A percentile compares a stretch with the other conserved stretches of the same genome.
phyloP scores from a whole-genome alignment of 179 eudicot species.

The Silene noctiflora region DNA sequence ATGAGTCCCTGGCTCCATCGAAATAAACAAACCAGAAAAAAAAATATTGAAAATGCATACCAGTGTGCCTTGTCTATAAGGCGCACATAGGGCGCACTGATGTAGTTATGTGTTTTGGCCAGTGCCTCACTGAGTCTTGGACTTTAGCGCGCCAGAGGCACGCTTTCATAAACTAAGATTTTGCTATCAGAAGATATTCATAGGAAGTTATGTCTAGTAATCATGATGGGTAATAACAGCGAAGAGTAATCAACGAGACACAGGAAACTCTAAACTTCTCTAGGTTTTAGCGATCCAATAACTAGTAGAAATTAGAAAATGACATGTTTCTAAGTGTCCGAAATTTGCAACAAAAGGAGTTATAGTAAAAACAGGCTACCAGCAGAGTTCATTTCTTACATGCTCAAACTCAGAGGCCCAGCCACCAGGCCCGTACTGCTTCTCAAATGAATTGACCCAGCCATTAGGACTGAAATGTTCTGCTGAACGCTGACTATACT shows the following conservation, averaged over 20 bases:
- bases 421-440: slow-evolving; percentile 75
- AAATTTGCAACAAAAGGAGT: background rate
- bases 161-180: background rate
- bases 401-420: slow-evolving; percentile 99
- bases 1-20: no score
- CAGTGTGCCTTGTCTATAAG: no score
- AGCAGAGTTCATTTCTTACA: slow-evolving; percentile 44
- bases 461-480: slow-evolving; percentile 55
- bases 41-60: no score
- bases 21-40: no score
- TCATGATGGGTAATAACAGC: background rate
- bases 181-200: background rate
- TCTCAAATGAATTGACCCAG: slow-evolving; percentile 84
- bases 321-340: background rate
- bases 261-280: background rate
- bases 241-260: slow-evolving; percentile 6
- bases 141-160: no score
- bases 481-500: slow-evolving; percentile 46
- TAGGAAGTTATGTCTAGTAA: background rate
- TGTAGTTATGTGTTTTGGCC: no score
- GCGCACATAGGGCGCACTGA: no score
- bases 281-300: background rate
- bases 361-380: background rate
- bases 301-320: background rate
- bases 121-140: no score